phyloP scores from a whole-genome alignment of 495 filamentous ascomycete genomes.

The Friedmanniomyces endolithicus region DNA sequence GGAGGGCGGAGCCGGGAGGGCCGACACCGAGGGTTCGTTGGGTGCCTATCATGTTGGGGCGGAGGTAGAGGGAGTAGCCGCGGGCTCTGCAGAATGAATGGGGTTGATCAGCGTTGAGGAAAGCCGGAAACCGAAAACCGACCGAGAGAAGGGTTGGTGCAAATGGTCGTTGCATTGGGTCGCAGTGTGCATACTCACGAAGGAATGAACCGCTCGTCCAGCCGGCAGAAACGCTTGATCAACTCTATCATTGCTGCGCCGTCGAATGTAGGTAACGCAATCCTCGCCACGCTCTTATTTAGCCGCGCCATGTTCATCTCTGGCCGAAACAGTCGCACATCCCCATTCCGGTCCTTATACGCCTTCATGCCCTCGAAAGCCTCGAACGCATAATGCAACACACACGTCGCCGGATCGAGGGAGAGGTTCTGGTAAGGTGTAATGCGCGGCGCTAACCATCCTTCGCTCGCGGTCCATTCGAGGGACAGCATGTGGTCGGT shows the following conservation, averaged over 20 bases:
- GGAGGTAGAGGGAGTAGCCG: constrained; percentile 88
- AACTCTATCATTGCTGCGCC: constrained; percentile 59
- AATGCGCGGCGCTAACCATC: constrained; percentile 73
- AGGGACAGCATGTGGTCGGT: constrained; percentile 89
- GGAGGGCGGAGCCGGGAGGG: constrained; percentile 75
- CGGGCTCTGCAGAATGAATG: constrained; percentile 33
- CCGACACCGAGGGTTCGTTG: constrained; percentile 86
- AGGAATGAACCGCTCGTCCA: constrained; percentile 85
- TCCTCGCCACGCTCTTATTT: constrained; percentile 77
- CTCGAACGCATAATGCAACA: constrained; percentile 96
- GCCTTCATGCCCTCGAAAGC: constrained; percentile 99
- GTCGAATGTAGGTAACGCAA: constrained; percentile 79
- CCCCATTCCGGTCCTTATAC: constrained; percentile 65
- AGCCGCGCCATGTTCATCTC: constrained; percentile 91
- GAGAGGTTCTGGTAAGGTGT: constrained; percentile 92
- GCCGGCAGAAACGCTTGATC: constrained; percentile 61
- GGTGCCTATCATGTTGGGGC: constrained; percentile 94
- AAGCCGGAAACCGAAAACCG: too few relatives aligned
- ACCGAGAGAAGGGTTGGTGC: too few relatives aligned
- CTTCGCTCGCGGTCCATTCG: constrained; percentile 75
- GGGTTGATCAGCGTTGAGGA: too few relatives aligned
- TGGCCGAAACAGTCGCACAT: constrained; percentile 81
- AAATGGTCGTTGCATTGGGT: too few relatives aligned
- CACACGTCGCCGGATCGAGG: constrained; percentile 89
- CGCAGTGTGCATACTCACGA: constrained; percentile 35